Evolutionary conservation across 2,329 filamentous ascomycete species (phyloP).

Genomic region (Colletotrichum sp.): DNA sequence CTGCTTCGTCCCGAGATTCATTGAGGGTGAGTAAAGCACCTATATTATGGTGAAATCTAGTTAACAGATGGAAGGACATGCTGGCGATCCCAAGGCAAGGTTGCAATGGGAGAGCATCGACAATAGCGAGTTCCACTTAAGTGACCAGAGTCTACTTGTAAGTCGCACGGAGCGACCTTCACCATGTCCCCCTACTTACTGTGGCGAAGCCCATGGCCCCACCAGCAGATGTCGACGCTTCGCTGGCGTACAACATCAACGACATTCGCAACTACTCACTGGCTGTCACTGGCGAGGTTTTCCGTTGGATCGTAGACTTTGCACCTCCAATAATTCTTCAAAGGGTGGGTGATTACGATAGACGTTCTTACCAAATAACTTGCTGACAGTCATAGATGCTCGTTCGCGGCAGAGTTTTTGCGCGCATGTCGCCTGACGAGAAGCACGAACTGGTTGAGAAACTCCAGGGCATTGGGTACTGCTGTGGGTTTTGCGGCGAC

Average conservation of each 20-base stretch:
- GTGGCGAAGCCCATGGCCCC: slow-evolving; percentile 69
- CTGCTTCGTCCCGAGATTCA: slow-evolving; percentile 91
- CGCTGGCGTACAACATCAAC: slow-evolving; percentile 82
- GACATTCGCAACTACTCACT: slow-evolving; percentile 87
- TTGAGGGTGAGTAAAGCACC: slow-evolving; percentile 60
- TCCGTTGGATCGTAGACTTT: slow-evolving; percentile 95
- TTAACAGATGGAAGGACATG: slow-evolving; percentile 58
- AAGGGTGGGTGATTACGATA: slow-evolving; percentile 53
- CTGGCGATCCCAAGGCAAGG: slow-evolving; percentile 73
- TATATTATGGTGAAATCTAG: not conserved
- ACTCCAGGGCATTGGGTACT: slow-evolving; percentile 94
- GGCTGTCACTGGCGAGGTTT: slow-evolving; percentile 91
- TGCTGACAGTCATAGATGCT: slow-evolving; percentile 69
- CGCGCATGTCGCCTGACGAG: slow-evolving; percentile 98
- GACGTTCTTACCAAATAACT: not conserved
- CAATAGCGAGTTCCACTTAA: slow-evolving; percentile 77
- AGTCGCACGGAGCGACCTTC: slow-evolving; percentile 24
- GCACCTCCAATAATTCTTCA: slow-evolving; percentile 81
- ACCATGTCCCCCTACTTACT: slow-evolving; percentile 14
- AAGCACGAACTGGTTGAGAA: slow-evolving; percentile 98
- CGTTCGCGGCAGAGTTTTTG: slow-evolving; percentile 89
- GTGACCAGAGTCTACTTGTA: slow-evolving; percentile 77
- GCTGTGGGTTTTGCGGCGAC: slow-evolving; percentile 94
- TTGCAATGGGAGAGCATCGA: slow-evolving; percentile 96
- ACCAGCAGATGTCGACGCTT: slow-evolving; percentile 76